These are phyloP conservation scores for Xylariaceae sp. DNA, from an alignment of 2,329 filamentous ascomycete genomes.

Conservation along the genomic window DNA sequence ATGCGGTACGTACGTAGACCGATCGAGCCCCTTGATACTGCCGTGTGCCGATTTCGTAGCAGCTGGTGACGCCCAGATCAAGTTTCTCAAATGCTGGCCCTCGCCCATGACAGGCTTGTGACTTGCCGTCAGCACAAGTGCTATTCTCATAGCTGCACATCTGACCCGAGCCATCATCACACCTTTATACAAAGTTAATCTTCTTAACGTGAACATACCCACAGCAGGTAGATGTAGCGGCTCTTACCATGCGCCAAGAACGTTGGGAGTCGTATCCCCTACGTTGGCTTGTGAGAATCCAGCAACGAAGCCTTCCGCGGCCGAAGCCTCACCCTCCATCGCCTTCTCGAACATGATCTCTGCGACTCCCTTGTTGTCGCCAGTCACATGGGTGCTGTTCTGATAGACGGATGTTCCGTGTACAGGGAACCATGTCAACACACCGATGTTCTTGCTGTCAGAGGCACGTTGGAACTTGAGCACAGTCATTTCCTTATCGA, in stretches of 20 bases:
- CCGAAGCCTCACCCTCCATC: conserved; percentile 46
- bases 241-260: conserved; percentile 62
- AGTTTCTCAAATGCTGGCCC: conserved; percentile 61
- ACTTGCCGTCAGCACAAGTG: conserved; percentile 65
- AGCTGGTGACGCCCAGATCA: conserved; percentile 68
- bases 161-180: conserved; percentile 71
- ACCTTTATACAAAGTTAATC: conserved; percentile 34
- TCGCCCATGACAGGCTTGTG: conserved; percentile 54
- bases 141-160: conserved; percentile 69
- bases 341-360: conserved; percentile 75
- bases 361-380: conserved; percentile 91
- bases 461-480: conserved; percentile 66
- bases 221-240: background rate
- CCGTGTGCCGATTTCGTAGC: conserved; percentile 64
- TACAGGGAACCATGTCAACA: conserved; percentile 84
- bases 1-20: conserved; percentile 34
- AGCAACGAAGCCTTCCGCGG: conserved; percentile 67
- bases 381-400: conserved; percentile 83
- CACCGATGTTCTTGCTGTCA: conserved; percentile 69
- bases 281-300: conserved; percentile 90
- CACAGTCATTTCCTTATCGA: conserved; percentile 73
- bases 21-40: conserved; percentile 58
- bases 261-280: conserved; percentile 82
- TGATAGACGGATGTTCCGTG: conserved; percentile 86
- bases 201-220: background rate